phyloP scores from a whole-genome alignment of 139 green algal genomes.

The Dunaliella primolecta region DNA sequence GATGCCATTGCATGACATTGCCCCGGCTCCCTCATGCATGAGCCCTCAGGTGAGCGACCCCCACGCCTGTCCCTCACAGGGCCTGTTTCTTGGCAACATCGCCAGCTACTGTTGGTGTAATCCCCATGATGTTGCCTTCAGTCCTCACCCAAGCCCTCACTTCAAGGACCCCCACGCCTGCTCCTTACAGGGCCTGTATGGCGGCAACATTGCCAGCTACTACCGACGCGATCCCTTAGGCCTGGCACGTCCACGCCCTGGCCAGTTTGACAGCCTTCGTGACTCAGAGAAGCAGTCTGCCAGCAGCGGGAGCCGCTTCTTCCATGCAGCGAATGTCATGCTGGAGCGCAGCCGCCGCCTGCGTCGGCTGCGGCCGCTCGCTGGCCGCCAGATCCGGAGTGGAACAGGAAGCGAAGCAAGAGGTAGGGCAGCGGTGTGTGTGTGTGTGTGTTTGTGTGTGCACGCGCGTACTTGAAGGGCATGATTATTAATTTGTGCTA shows the following conservation, averaged over 20 bases:
- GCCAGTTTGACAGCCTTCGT: not conserved
- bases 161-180: no score
- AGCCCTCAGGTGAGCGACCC: no score
- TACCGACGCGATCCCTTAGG: slow-evolving; percentile 44
- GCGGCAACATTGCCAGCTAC: slow-evolving; percentile 53
- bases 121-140: no score
- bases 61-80: slow-evolving; percentile 20
- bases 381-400: not conserved
- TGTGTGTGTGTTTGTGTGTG: no score
- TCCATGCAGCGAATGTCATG: slow-evolving; percentile 28
- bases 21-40: no score
- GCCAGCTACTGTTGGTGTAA: slow-evolving; percentile 52
- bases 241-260: slow-evolving; percentile 24
- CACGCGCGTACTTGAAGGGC: no score
- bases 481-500: no score
- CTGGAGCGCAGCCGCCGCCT: slow-evolving; percentile 30
- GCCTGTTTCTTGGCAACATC: slow-evolving; percentile 57
- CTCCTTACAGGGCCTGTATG: slow-evolving; percentile 50
- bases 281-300: not conserved
- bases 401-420: no score
- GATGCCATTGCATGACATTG: no score
- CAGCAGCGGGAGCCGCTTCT: slow-evolving; percentile 38
- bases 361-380: slow-evolving; percentile 18
- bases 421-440: no score
- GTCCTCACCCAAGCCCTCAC: no score